phyloP scores from a whole-genome alignment of 192 early-diverging fungal species.

The Chytriomyces sp. region DNA sequence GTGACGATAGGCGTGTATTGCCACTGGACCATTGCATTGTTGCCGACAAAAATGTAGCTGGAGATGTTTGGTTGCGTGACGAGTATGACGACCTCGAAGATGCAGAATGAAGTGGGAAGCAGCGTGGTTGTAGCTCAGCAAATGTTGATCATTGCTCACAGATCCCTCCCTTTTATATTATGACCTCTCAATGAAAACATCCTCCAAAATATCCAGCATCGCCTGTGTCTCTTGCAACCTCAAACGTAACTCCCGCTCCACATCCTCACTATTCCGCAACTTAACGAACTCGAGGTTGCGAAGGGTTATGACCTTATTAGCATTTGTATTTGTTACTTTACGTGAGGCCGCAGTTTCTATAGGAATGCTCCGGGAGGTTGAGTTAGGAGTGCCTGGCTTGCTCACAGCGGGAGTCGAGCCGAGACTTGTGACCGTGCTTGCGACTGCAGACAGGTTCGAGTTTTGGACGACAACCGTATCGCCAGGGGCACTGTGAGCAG shows the following conservation, averaged over 20 bases:
- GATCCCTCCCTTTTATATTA: too few species aligned
- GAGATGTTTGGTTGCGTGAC: constrained; percentile 17
- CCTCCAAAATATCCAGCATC: constrained; percentile 34
- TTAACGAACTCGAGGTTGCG: constrained; percentile 29
- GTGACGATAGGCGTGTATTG: constrained; percentile 6
- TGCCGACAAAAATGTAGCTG: not conserved
- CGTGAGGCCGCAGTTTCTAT: not conserved
- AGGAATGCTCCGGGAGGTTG: not conserved
- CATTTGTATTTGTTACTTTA: not conserved
- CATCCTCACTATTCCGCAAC: not conserved
- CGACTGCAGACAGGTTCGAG: not conserved
- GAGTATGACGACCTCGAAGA: too few species aligned
- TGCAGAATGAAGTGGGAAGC: too few species aligned
- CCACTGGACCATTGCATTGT: not conserved
- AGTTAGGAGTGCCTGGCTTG: not conserved
- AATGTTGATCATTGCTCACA: too few species aligned
- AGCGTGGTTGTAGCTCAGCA: too few species aligned
- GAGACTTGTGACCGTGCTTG: too few species aligned
- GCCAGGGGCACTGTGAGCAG: not conserved
- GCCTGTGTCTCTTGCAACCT: constrained; percentile 27
- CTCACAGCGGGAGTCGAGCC: not conserved
- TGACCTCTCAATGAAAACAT: constrained; percentile 27
- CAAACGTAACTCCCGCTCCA: constrained; percentile 12
- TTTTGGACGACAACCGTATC: not conserved
- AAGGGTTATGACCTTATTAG: constrained; percentile 12